Evolutionary conservation across 495 filamentous ascomycete genomes (phyloP), one percentile per base, ranked within the genome.

Genomic region (Chaetomium cochliodes): DNA sequence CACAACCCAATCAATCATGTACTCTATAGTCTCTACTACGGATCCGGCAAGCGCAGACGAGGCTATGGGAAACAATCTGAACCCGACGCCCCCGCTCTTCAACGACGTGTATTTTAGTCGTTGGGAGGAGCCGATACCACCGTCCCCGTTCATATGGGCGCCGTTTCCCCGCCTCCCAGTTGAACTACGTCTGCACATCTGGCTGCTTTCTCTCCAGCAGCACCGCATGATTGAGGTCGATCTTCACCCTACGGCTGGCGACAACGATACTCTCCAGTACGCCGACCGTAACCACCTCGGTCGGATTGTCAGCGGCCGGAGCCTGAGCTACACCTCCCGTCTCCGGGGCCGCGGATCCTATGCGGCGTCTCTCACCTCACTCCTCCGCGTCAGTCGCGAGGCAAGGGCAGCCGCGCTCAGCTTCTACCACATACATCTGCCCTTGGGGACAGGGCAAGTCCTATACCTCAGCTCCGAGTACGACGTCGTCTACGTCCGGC

Each of bases 101-200:
- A 53, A 53, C 51, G 51, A 53, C 51, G 51, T 51, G 49, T 51
- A 51, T 51, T 25, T 51, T 26, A 25, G 49, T 51, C 49, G 49
- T 33, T 30, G 23, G 25, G 51, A 53, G 51, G 49, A 51, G 49
- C 22, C 49, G 49, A 26, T 25, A 51, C 16, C 26, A 15, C 51
- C 25, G 51, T 30, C 51, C 51, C 25, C 25, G 51, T 53, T 25
- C 25, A 53, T 22, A 20, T 58, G 55, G 55, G 39, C 55, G 18
- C 55, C 39, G 20, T 58, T 58, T n/a, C 22, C 37, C 22, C 55
- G 39, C 1, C 55, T 58, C 4, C 55, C 55, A 13, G 13, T 16
- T 12, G 55, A 58, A 23, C 55, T 58, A 20, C 55, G 55, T 39
- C 23, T 44, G 20, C 39, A n/a, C 22, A 15, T 58, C 39, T 58